Evolutionary conservation across 371 early-diverging fungal genomes (phyloP).

Genomic region (Lichtheimia ramosa): DNA sequence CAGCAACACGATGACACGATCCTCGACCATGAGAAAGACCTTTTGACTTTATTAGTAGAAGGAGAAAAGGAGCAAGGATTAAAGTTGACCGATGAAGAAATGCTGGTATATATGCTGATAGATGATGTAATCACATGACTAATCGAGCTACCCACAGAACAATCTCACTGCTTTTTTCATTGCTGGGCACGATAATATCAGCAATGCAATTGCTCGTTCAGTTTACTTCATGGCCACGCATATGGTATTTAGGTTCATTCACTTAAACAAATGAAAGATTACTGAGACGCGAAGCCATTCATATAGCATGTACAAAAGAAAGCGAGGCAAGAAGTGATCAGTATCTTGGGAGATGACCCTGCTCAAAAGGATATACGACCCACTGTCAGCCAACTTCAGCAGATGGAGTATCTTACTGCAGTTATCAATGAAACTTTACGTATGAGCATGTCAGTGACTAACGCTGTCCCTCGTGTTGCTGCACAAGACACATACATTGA

Average conservation of each 20-base stretch:
- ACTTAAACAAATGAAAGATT: not conserved
- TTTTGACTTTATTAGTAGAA: slow-evolving; percentile 59
- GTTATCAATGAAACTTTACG: slow-evolving; percentile 24
- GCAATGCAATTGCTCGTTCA: slow-evolving; percentile 28
- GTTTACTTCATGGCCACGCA: slow-evolving; percentile 20
- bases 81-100: slow-evolving; percentile 34
- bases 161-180: slow-evolving; percentile 34
- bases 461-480: slow-evolving; percentile 11
- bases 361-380: slow-evolving; percentile 33
- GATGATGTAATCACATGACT: not conserved
- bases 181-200: slow-evolving; percentile 41
- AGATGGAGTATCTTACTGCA: slow-evolving; percentile 16
- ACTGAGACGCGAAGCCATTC: not conserved
- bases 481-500: slow-evolving; percentile 14
- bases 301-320: slow-evolving; percentile 45
- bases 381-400: slow-evolving; percentile 17
- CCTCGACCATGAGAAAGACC: slow-evolving; percentile 46
- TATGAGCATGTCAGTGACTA: slow-evolving; percentile 6
- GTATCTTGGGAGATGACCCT: slow-evolving; percentile 48
- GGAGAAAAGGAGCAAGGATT: slow-evolving; percentile 31
- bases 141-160: slow-evolving; percentile 13
- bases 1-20: slow-evolving; percentile 5
- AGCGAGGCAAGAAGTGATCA: slow-evolving; percentile 51
- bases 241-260: not conserved
- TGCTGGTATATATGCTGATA: slow-evolving; percentile 31